Base-by-base conservation (phyloP, 83 land plant genomes). In the Picea abies region DNA sequence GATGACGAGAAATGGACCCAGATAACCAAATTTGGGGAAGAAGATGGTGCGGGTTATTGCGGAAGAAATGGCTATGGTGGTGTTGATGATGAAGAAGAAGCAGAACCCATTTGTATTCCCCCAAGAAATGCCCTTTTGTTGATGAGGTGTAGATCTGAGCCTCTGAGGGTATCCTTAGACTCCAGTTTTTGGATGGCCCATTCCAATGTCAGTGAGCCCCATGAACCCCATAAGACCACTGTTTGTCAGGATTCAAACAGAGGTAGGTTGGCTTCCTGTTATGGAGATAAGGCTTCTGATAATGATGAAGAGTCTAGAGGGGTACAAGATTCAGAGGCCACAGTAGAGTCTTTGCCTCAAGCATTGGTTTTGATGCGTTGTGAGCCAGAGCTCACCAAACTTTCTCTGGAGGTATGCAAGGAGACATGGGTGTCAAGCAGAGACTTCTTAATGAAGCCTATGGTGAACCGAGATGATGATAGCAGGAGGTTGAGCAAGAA, bases 111-210 rank as follows among this genome's bases (percentile, higher is more conserved):
- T 65, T 76, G 65, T 63, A 9, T 32, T n/a, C 72, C 82, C 37
- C 82, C 72, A 85, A 65, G 83, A 82, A 90, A 92, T 84, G 91
- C 94, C 41, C 81, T 92, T 78, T 71, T 92, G 82, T 52, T 92
- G 78, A 92, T 92, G 94, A 87, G 94, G 73, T 92, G 94, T 37
- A 85, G 93, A 87, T 92, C 94, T 72, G 94, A 92, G 84, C 94
- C 93, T 20, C 80, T 90, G 67, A 88, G 83, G 60, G 86, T 92
- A 85, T 86, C 92, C 25, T 47, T 47, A 47, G 49, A 49, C 56
- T 49, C 12, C 10, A 49, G 56, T 0, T 3, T 0, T 52, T 11
- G 56, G 56, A 52, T 11, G 14, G 11, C 14, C 56, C 12, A 52
- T 52, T 10, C 14, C 56, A 10, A 52, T 52, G 56, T 3, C 56